Percentiles rank a stretch among this genome's conserved stretches.
Conservation (phyloP, 2,329 filamentous ascomycete genomes). For the Penicillium olsonii region DNA sequence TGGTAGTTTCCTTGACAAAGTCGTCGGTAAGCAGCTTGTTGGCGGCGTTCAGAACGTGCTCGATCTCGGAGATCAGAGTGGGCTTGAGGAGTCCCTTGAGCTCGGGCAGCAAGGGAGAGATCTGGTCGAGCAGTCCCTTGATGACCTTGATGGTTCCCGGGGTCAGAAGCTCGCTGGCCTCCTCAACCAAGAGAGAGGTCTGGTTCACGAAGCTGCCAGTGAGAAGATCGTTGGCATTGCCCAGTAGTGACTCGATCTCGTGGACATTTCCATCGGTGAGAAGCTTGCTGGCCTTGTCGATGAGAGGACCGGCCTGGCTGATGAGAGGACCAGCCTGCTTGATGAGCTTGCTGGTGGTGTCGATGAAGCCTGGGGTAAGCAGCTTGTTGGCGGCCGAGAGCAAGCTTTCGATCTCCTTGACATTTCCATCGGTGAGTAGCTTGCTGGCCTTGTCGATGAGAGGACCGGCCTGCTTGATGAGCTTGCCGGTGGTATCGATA, state of each 20-base stretch:
- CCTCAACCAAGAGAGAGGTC: constrained; percentile 17
- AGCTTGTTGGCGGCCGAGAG: constrained; percentile 12
- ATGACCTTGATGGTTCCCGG: constrained; percentile 15
- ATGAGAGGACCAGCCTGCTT: constrained; percentile 13
- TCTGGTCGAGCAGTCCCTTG: constrained; percentile 22
- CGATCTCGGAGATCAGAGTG: constrained; percentile 19
- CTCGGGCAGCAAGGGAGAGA: constrained; percentile 20
- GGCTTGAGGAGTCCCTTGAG: constrained; percentile 23
- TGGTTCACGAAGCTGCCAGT: constrained; percentile 11
- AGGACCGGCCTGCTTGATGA: constrained; percentile 13
- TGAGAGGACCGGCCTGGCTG: constrained; percentile 6
- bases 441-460: constrained; percentile 8
- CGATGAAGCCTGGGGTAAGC: constrained; percentile 9
- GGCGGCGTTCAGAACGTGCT: constrained; percentile 20
- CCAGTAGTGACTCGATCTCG: constrained; percentile 12
- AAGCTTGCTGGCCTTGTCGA: constrained; percentile 28
- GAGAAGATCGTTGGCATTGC: constrained; percentile 14
- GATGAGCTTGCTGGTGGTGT: constrained; percentile 14
- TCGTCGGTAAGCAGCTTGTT: constrained; percentile 22
- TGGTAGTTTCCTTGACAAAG: constrained; percentile 23
- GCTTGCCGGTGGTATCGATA: constrained; percentile 9
- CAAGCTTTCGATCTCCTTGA: constrained; percentile 46
- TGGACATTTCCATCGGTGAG: constrained; percentile 65
- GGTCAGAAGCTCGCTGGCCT: constrained; percentile 17
- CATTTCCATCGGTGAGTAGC: constrained; percentile 58